Evolutionary conservation across 768 basidiomycete species (phyloP).

Genomic region (Lenzites betulinus): DNA sequence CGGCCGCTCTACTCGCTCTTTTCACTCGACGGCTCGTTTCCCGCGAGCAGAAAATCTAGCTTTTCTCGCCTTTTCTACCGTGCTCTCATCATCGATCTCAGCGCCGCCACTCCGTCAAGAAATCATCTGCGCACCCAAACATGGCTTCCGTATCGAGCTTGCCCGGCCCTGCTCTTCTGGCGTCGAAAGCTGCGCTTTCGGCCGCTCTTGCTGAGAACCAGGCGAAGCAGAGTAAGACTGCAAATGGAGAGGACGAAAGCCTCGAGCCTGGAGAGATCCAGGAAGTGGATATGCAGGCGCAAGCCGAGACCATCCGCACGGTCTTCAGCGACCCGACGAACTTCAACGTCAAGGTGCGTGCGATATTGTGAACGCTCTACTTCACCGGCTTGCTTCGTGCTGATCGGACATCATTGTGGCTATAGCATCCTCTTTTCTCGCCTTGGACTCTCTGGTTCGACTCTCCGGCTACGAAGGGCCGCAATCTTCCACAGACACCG

Average conservation of each 20-base stretch:
- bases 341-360: slow-evolving; percentile 92
- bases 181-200: slow-evolving; percentile 76
- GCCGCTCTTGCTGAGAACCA: slow-evolving; percentile 67
- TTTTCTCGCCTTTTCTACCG: background rate
- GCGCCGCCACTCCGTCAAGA: background rate
- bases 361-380: background rate
- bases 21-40: slow-evolving; percentile 13
- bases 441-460: slow-evolving; percentile 99
- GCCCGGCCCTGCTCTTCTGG: slow-evolving; percentile 67
- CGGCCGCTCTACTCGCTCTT: slow-evolving; percentile 11
- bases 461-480: slow-evolving; percentile 87
- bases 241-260: slow-evolving; percentile 31
- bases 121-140: background rate
- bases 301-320: slow-evolving; percentile 83
- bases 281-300: slow-evolving; percentile 82
- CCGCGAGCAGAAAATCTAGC: background rate
- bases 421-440: slow-evolving; percentile 89
- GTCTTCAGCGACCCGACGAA: slow-evolving; percentile 91
- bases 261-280: slow-evolving; percentile 83
- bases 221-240: slow-evolving; percentile 36
- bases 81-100: slow-evolving; percentile 10
- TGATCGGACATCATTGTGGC: background rate
- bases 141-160: slow-evolving; percentile 48
- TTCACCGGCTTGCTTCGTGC: background rate
- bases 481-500: slow-evolving; percentile 85